A percentile compares a stretch with the other conserved stretches of the same genome.
These are phyloP conservation scores for Sclerotinia subarctica DNA, from an alignment of 2,329 filamentous ascomycete genomes.

Conservation along the genomic window DNA sequence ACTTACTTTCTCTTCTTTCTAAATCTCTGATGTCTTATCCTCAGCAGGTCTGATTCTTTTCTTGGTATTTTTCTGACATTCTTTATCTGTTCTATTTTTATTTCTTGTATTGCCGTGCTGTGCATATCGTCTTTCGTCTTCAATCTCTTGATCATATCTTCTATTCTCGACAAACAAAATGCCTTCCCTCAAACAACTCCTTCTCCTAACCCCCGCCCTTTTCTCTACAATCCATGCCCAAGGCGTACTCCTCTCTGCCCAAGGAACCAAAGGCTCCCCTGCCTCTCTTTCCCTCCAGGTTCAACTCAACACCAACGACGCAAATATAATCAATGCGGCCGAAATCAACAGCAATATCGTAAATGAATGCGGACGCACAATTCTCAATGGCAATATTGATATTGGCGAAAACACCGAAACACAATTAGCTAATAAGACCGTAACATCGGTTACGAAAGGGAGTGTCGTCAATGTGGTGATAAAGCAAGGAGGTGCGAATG, in stretches of 20 bases:
- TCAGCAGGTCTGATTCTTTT: constrained; percentile 3
- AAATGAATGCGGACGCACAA: constrained; percentile 61
- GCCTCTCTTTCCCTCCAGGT: constrained; percentile 37
- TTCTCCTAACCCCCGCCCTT: background rate
- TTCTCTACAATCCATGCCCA: background rate
- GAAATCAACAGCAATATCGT: constrained; percentile 52
- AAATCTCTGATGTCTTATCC: background rate
- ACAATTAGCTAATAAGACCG: constrained; percentile 44
- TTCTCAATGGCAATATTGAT: constrained; percentile 59
- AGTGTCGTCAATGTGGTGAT: constrained; percentile 48
- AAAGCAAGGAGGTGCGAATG: constrained; percentile 53
- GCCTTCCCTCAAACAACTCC: background rate
- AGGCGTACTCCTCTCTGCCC: constrained; percentile 10
- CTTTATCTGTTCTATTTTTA: background rate
- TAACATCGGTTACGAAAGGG: constrained; percentile 51
- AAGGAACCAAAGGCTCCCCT: constrained; percentile 12
- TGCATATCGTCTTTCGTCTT: background rate
- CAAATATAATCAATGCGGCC: constrained; percentile 59
- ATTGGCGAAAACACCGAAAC: constrained; percentile 55
- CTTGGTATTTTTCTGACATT: background rate
- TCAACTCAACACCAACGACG: constrained; percentile 60
- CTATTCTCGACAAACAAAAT: background rate
- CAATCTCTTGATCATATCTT: too few relatives aligned
- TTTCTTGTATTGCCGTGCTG: background rate
- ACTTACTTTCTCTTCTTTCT: background rate